Conservation (phyloP, 1,139 yeast species). For the Nadsonia commutata region DNA sequence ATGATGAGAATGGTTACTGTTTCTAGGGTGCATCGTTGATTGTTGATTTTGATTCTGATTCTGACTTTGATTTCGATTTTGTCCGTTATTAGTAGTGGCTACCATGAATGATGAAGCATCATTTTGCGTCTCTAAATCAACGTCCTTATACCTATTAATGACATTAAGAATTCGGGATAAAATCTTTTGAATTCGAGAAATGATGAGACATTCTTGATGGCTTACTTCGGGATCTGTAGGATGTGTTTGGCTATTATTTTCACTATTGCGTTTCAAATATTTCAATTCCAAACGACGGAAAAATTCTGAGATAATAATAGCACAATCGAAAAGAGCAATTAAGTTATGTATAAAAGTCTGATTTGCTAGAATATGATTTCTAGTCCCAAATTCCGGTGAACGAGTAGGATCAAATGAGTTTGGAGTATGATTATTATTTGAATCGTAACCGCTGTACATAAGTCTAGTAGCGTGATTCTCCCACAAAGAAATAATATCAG, state of each 20-base stretch:
- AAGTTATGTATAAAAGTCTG: conserved; percentile 26
- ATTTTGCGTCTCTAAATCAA: not conserved
- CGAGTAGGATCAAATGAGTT: too few relatives aligned
- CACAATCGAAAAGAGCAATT: conserved; percentile 24
- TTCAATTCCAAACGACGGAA: conserved; percentile 17
- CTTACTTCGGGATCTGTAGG: too few relatives aligned
- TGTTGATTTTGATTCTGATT: too few relatives aligned
- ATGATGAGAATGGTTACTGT: too few relatives aligned
- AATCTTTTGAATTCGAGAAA: not conserved
- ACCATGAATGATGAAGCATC: not conserved
- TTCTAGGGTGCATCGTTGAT: too few relatives aligned
- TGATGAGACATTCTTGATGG: not conserved
- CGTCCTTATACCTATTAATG: not conserved
- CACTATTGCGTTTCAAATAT: not conserved
- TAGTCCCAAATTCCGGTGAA: too few relatives aligned
- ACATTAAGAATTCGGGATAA: not conserved
- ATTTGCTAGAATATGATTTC: conserved; percentile 9
- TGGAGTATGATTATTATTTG: conserved; percentile 1
- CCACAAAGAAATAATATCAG: conserved; percentile 26
- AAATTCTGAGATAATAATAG: conserved; percentile 24
- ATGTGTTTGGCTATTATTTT: not conserved
- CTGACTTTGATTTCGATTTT: too few relatives aligned
- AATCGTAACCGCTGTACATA: conserved; percentile 18
- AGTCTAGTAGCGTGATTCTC: conserved; percentile 24
- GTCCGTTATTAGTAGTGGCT: not conserved